phyloP scores from a whole-genome alignment of 2,329 filamentous ascomycete genomes.

The Penicillium janthinellum region DNA sequence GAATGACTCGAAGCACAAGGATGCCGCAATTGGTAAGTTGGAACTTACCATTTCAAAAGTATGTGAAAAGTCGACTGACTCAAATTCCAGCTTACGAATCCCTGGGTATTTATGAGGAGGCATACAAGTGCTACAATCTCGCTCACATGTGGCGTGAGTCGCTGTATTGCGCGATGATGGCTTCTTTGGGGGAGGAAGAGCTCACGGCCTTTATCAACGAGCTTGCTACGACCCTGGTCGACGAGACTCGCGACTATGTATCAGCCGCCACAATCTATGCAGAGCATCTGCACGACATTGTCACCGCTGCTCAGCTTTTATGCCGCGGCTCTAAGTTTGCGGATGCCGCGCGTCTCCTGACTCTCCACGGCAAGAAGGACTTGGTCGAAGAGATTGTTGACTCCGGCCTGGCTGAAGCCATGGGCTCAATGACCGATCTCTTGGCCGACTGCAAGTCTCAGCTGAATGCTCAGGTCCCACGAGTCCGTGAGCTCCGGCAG shows the following conservation, averaged over 20 bases:
- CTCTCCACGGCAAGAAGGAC: conserved; percentile 60
- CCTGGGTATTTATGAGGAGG: conserved; percentile 70
- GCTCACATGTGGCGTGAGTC: conserved; percentile 91
- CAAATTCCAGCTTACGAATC: conserved; percentile 71
- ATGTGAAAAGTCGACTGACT: conserved; percentile 11
- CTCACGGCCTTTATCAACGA: conserved; percentile 69
- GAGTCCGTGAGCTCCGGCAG: conserved; percentile 76
- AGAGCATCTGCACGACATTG: conserved; percentile 75
- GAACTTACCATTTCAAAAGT: background rate
- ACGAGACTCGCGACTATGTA: conserved; percentile 77
- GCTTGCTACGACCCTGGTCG: conserved; percentile 76
- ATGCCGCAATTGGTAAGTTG: conserved; percentile 70
- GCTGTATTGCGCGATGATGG: conserved; percentile 74
- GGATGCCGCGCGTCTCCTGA: conserved; percentile 79
- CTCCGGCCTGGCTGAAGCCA: conserved; percentile 74
- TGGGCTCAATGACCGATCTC: conserved; percentile 82
- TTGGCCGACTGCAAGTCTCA: conserved; percentile 91
- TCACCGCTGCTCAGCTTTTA: conserved; percentile 70
- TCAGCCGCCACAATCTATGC: conserved; percentile 77
- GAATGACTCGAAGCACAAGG: conserved; percentile 73
- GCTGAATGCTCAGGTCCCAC: conserved; percentile 79
- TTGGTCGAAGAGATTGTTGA: conserved; percentile 74
- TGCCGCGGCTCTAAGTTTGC: conserved; percentile 87
- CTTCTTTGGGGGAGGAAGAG: conserved; percentile 62
- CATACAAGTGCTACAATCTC: conserved; percentile 79